phyloP scores from a whole-genome alignment of 1,139 yeast species.

The Kluyveromyces marxianus region DNA sequence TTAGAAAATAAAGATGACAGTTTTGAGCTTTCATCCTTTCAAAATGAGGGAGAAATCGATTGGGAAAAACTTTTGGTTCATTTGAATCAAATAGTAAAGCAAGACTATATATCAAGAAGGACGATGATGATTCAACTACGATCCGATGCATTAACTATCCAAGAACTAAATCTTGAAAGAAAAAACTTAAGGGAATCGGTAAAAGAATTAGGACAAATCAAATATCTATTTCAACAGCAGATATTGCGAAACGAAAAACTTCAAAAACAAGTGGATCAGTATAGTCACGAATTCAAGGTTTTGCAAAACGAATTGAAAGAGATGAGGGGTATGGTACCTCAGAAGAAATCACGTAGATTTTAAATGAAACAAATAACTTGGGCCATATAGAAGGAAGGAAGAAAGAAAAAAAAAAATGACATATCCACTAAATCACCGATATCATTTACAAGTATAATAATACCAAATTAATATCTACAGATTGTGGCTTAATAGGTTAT shows the following conservation, averaged over 20 bases:
- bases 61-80: neutral
- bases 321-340: neutral
- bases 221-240: neutral
- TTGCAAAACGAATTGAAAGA: constrained; percentile 1
- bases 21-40: neutral
- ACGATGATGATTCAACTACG: neutral
- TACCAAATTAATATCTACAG: too few relatives aligned
- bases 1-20: neutral
- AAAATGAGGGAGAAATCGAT: neutral
- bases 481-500: too few relatives aligned
- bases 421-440: too few relatives aligned
- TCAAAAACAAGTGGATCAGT: neutral
- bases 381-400: too few relatives aligned
- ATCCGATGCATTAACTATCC: neutral
- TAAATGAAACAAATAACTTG: too few relatives aligned
- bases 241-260: neutral
- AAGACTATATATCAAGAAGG: neutral
- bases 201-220: neutral
- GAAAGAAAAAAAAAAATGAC: too few relatives aligned
- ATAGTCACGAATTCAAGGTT: neutral
- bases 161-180: neutral
- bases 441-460: too few relatives aligned
- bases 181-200: neutral
- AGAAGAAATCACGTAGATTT: neutral
- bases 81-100: neutral